phyloP scores from a whole-genome alignment of 768 basidiomycete genomes.

The Boletus sp. region DNA sequence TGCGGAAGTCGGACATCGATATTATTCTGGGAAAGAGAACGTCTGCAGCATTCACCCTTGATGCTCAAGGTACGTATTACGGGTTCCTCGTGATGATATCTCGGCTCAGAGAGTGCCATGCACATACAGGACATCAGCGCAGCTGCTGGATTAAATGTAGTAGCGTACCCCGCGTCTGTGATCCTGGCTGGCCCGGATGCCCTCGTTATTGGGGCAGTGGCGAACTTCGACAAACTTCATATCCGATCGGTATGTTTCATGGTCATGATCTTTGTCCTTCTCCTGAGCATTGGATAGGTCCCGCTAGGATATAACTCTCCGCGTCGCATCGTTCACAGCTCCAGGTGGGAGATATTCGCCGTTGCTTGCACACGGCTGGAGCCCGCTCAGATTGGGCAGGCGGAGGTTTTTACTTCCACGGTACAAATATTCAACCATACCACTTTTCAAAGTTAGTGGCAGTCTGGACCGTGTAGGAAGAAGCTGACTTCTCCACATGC shows the following conservation, averaged over 20 bases:
- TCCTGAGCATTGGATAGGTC: constrained; percentile 41
- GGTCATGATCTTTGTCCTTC: not conserved
- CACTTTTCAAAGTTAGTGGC: constrained; percentile 56
- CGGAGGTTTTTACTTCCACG: constrained; percentile 45
- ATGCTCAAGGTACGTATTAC: constrained; percentile 54
- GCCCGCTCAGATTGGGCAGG: constrained; percentile 53
- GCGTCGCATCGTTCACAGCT: constrained; percentile 59
- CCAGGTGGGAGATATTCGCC: constrained; percentile 53
- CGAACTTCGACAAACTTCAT: constrained; percentile 73
- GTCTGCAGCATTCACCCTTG: constrained; percentile 65
- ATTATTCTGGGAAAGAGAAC: constrained; percentile 62
- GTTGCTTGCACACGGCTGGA: constrained; percentile 57
- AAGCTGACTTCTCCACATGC: constrained; percentile 1
- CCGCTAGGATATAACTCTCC: constrained; percentile 73
- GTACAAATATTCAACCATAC: constrained; percentile 67
- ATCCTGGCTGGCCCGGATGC: constrained; percentile 52
- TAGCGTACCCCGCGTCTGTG: constrained; percentile 49
- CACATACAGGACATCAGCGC: constrained; percentile 49
- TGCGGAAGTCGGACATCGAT: constrained; percentile 67
- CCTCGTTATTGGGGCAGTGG: constrained; percentile 63
- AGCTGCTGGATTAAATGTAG: constrained; percentile 47
- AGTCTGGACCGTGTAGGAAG: not conserved
- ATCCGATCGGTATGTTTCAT: constrained; percentile 60
- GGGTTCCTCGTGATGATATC: not conserved
- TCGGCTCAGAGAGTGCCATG: constrained; percentile 1